These are phyloP conservation scores for Aspergillus olivimuriae DNA, from an alignment of 495 filamentous ascomycete genomes.

Conservation along the genomic window DNA sequence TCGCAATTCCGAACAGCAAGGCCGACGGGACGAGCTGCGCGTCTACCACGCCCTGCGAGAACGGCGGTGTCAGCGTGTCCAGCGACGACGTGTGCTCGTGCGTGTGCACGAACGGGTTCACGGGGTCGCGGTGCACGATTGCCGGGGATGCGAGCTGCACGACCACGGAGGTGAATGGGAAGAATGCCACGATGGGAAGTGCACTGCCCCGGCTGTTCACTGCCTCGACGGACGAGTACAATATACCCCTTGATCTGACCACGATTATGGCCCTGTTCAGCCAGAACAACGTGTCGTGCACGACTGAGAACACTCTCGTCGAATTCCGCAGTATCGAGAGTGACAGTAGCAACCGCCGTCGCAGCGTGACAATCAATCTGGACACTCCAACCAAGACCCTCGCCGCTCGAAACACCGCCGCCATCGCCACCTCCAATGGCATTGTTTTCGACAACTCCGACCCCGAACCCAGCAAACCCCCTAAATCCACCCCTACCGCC, in stretches of 20 bases:
- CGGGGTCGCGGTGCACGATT: slow-evolving; percentile 65
- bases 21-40: slow-evolving; percentile 37
- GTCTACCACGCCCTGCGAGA: slow-evolving; percentile 54
- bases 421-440: slow-evolving; percentile 34
- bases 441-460: slow-evolving; percentile 33
- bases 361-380: slow-evolving; percentile 8
- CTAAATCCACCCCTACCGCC: slow-evolving; percentile 1
- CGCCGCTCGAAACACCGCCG: slow-evolving; percentile 22
- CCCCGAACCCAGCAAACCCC: not conserved
- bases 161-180: slow-evolving; percentile 52
- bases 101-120: slow-evolving; percentile 80
- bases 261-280: slow-evolving; percentile 72
- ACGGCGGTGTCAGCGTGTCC: slow-evolving; percentile 72
- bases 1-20: slow-evolving; percentile 62
- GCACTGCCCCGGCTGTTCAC: slow-evolving; percentile 67
- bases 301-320: slow-evolving; percentile 76
- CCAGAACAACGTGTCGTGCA: slow-evolving; percentile 65
- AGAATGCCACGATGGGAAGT: slow-evolving; percentile 73
- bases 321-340: slow-evolving; percentile 57
- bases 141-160: slow-evolving; percentile 62
- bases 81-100: slow-evolving; percentile 67
- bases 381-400: slow-evolving; percentile 19
- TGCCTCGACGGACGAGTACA: slow-evolving; percentile 60
- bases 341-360: slow-evolving; percentile 22
- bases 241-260: slow-evolving; percentile 60